Base-by-base conservation (phyloP, 2,329 filamentous ascomycete genomes). In the Cytospora piceae region DNA sequence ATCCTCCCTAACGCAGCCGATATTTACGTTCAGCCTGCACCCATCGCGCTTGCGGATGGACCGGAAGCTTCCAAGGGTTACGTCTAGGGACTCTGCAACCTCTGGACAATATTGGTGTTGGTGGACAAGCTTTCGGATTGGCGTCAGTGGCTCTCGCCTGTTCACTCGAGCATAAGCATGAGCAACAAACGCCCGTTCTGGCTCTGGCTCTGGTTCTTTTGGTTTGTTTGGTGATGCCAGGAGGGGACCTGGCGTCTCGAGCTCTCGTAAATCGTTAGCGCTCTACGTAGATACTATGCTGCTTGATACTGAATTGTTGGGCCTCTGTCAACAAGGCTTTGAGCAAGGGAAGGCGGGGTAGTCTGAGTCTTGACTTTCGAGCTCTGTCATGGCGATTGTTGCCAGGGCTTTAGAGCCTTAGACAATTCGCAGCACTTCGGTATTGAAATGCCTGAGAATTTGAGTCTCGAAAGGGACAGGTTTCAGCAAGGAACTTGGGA, bases 231-330 rank as follows among this genome's bases (percentile, higher is more conserved):
- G 66, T 27, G 61, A 34, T 60, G 22, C 51, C 32, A 54, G 27
- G 66, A 42, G 58, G 58, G 22, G 37, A 57, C 15, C 34, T 51
- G 55, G 51, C 37, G 20, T 12, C 37, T 31, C 29, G 51, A 58
- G 54, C 57, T 60, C 52, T 63, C 66, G 66, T 68, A 68, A 68
- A 66, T 56, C 59, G 62, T 52, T 56, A 58, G 63, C 34, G 66
- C 56, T 52, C 63, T 66, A 68, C 58, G 63, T 68, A 68, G 66
- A 68, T 68, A 58, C 34, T 56, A 59, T 58, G 58, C 60, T 68
- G 52, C 56, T 58, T 61, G 63, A 66, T 12, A 59, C 32, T 52
- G 63, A 65, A 63, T 51, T 65, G 53, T 34, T 32, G 58, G 58
- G 46, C 34, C 42, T 51, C 63, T n/a, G 29, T 54, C 31, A 46